These are phyloP conservation scores for Gossypium raimondii DNA, from an alignment of 345 rosid species.

Conservation along the genomic window DNA sequence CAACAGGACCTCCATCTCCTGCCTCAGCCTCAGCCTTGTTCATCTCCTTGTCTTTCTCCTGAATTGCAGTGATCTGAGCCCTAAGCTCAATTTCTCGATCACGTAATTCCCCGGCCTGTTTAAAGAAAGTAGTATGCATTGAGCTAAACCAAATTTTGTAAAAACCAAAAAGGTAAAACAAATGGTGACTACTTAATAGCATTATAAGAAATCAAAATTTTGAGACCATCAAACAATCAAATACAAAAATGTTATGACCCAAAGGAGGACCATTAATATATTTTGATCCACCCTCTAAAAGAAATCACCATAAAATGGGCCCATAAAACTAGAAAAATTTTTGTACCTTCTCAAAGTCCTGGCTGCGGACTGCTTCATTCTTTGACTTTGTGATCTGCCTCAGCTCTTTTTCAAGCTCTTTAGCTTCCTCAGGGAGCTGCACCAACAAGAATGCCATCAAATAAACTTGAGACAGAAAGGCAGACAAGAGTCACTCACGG, in stretches of 20 bases:
- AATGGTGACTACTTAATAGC: background rate
- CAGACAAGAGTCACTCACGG: background rate
- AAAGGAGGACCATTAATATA: background rate
- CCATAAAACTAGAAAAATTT: background rate
- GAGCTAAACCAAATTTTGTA: background rate
- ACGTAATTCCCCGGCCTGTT: slow-evolving; percentile 89
- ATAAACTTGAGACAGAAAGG: background rate
- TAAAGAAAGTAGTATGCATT: background rate
- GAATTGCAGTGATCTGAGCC: slow-evolving; percentile 77
- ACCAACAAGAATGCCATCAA: slow-evolving; percentile 10
- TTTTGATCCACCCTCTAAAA: background rate
- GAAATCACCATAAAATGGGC: background rate
- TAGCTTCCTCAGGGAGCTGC: slow-evolving; percentile 97
- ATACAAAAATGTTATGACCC: background rate
- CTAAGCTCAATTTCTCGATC: slow-evolving; percentile 96
- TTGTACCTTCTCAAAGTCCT: slow-evolving; percentile 91
- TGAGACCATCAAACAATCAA: background rate
- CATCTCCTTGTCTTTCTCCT: slow-evolving; percentile 89
- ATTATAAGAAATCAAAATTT: background rate
- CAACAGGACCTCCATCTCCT: slow-evolving; percentile 78
- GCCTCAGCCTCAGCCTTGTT: slow-evolving; percentile 91
- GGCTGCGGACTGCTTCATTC: slow-evolving; percentile 90
- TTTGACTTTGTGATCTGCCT: slow-evolving; percentile 90
- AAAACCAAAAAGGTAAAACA: background rate
- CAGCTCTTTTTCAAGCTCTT: slow-evolving; percentile 93